Conservation (phyloP, 768 basidiomycete species). For the Boletellus ananiceps region DNA sequence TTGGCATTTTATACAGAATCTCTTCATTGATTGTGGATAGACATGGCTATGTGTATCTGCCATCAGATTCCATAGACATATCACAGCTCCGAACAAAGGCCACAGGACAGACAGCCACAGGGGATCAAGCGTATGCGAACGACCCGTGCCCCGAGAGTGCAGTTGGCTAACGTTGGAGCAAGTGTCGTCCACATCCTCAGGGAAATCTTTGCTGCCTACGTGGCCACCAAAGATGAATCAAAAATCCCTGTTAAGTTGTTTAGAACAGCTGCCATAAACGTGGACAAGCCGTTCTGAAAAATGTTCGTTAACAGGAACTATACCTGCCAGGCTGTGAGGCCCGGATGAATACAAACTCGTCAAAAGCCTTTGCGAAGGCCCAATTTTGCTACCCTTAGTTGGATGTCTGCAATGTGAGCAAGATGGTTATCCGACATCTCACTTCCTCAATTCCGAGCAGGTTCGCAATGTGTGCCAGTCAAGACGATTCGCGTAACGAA, state of each 20-base stretch:
- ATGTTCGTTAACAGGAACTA: conserved; percentile 1
- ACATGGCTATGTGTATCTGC: conserved; percentile 61
- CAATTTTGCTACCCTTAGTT: too few species aligned
- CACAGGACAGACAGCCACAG: conserved; percentile 46
- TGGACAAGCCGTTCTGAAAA: conserved; percentile 28
- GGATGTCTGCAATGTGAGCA: conserved; percentile 65
- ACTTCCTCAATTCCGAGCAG: conserved; percentile 32
- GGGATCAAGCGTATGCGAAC: conserved; percentile 36
- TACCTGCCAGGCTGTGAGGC: conserved; percentile 52
- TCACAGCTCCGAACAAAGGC: too few species aligned
- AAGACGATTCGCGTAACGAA: conserved; percentile 52
- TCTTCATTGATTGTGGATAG: conserved; percentile 71
- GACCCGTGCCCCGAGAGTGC: neutral
- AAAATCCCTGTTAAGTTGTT: conserved; percentile 79
- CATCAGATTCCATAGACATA: conserved; percentile 61
- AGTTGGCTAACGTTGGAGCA: conserved; percentile 1
- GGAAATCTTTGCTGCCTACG: conserved; percentile 64
- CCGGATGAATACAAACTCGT: conserved; percentile 69
- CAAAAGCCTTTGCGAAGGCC: conserved; percentile 62
- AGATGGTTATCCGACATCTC: neutral
- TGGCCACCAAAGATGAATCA: conserved; percentile 70
- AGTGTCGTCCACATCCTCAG: conserved; percentile 75
- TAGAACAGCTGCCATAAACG: conserved; percentile 44
- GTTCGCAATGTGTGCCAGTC: conserved; percentile 57
- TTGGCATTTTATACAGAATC: conserved; percentile 34